These are phyloP conservation scores for Cercospora citrullina DNA, from an alignment of 2,329 filamentous ascomycete species.

Conservation along the genomic window DNA sequence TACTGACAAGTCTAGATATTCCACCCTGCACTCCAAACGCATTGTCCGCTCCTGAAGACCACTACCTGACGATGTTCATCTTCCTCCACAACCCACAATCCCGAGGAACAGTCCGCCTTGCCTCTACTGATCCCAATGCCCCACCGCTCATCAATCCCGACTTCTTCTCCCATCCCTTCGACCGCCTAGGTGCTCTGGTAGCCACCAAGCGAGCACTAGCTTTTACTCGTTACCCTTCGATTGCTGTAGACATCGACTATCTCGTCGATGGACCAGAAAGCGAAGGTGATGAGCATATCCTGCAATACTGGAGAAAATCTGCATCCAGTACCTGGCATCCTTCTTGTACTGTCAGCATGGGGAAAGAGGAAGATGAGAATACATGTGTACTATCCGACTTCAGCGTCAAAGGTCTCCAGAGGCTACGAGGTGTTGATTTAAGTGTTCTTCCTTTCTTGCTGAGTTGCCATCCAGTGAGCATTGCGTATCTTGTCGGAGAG, in stretches of 20 bases:
- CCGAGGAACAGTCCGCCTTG: background rate
- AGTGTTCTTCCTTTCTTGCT: background rate
- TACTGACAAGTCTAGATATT: background rate
- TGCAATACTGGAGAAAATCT: background rate
- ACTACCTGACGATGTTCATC: background rate
- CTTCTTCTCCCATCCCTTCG: background rate
- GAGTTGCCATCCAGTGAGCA: background rate
- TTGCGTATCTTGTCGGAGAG: background rate
- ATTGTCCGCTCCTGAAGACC: background rate
- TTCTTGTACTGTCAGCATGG: background rate
- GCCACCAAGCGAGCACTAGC: background rate
- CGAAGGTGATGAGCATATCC: background rate
- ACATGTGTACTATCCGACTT: background rate
- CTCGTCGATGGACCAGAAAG: background rate
- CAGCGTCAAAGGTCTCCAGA: background rate
- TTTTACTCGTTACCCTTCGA: background rate
- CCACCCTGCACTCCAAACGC: background rate
- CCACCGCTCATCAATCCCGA: background rate
- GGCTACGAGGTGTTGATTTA: background rate
- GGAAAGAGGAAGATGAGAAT: background rate
- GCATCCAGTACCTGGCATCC: background rate
- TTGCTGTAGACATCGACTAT: background rate
- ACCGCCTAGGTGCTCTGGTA: background rate
- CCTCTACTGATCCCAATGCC: background rate
- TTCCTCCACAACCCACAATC: background rate